These are phyloP conservation scores for Boeremia exigua DNA, from an alignment of 2,329 filamentous ascomycete genomes.

Conservation along the genomic window DNA sequence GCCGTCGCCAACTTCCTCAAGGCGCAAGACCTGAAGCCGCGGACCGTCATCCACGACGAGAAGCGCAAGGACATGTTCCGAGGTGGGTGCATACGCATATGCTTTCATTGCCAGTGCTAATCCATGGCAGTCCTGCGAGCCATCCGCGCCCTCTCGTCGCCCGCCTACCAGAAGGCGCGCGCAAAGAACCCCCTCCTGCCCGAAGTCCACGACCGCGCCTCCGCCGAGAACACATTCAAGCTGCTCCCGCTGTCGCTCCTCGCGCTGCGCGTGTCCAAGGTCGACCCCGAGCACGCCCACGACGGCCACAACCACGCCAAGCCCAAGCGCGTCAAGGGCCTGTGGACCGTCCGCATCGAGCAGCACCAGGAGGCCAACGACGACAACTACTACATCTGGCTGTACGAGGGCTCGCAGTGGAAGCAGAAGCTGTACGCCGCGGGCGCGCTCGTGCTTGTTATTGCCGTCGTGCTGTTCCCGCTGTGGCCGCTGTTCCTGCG, in stretches of 20 bases:
- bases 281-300: constrained; percentile 74
- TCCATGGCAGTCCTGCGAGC: constrained; percentile 82
- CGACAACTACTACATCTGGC: constrained; percentile 94
- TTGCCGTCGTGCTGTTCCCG: constrained; percentile 91
- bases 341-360: constrained; percentile 95
- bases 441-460: constrained; percentile 81
- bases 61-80: constrained; percentile 98
- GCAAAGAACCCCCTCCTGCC: constrained; percentile 90
- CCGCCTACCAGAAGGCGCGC: constrained; percentile 85
- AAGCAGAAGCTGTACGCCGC: constrained; percentile 91
- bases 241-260: constrained; percentile 92
- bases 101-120: neutral
- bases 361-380: constrained; percentile 90
- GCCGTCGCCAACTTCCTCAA: constrained; percentile 89
- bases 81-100: constrained; percentile 60
- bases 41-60: constrained; percentile 92
- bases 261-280: constrained; percentile 85
- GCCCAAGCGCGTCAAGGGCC: constrained; percentile 88
- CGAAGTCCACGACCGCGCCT: constrained; percentile 83
- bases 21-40: constrained; percentile 81
- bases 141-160: constrained; percentile 85
- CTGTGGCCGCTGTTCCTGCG: constrained; percentile 92
- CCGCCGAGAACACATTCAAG: constrained; percentile 93
- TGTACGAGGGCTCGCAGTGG: constrained; percentile 92
- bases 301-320: constrained; percentile 60